Evolutionary conservation across 2,329 filamentous ascomycete species (phyloP), one percentile per base, ranked within the genome.

Genomic region (Albophoma yamanashiensis): DNA sequence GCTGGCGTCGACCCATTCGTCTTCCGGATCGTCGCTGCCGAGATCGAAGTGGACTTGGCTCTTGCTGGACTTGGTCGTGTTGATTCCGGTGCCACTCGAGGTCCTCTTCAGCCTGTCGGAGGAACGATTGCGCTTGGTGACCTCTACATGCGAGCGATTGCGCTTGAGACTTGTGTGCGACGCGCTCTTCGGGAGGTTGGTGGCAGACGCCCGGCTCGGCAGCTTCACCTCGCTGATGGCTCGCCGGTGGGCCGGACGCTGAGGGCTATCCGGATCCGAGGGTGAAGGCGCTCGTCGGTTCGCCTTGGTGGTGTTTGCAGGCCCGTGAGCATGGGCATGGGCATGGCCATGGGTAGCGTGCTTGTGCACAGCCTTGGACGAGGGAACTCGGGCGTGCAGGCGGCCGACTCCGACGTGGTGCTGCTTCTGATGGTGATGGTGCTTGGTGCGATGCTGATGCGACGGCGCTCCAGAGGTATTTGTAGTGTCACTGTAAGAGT

Each of bases 1-100:
- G 71, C 83, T 87, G 61, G 84, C 84, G 71, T 88, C 85, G 50
- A 87, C 82, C 85, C 85, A 88, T 74, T 84, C 84, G 76, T 85
- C 83, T 50, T 71, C 71, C 12, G 70, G 71, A 53, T 74, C 76
- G 64, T 76, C 74, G 65, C 75, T 79, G 58, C 84, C 85, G 59
- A 88, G 76, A 66, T 86, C 83, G 66, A 88, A 88, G 67, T 86
- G 84, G 39, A 87, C 85, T 63, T 82, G 80, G 34, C 72, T 71
- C 68, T 81, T 83, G 65, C 64, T 64, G 38, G 70, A 59, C 43
- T 72, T 71, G 57, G 74, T 77, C 63, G 75, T 67, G 66, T 74
- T 71, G 62, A 80, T 75, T 61, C 76, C 74, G 36, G 78, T 79
- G 59, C 82, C 79, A 58, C 80, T 82, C 15, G 77, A 73, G 31